Evolutionary conservation across 139 green algal species (phyloP).

Genomic region (Raphidocelis subcapitata): DNA sequence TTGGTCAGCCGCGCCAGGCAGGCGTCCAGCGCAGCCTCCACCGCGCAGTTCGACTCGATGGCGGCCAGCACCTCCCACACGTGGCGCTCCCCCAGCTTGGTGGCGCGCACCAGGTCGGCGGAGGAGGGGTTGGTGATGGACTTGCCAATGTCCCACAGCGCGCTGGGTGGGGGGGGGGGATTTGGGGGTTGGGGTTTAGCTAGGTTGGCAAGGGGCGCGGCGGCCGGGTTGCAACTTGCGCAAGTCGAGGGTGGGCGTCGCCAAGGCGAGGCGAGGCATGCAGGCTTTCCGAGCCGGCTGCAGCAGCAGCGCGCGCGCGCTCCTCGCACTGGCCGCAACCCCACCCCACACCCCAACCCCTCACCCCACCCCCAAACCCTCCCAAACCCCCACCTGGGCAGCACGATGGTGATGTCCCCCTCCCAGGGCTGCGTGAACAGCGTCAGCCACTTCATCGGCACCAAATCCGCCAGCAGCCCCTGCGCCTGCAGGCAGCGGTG

Average conservation of each 20-base stretch:
- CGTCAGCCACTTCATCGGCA: slow-evolving; percentile 61
- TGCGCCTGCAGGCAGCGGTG: slow-evolving; percentile 82
- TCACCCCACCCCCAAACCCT: neutral
- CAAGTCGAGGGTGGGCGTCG: too few relatives aligned
- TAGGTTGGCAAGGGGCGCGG: too few relatives aligned
- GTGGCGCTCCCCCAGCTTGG: slow-evolving; percentile 68
- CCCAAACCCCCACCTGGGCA: slow-evolving; percentile 39
- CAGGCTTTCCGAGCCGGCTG: too few relatives aligned
- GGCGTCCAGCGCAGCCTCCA: slow-evolving; percentile 86
- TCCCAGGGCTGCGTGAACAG: slow-evolving; percentile 90
- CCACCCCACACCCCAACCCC: too few relatives aligned
- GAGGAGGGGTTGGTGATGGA: slow-evolving; percentile 75
- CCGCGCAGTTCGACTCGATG: slow-evolving; percentile 89
- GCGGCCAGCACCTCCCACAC: slow-evolving; percentile 87
- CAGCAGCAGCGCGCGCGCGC: too few relatives aligned
- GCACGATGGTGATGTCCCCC: slow-evolving; percentile 90
- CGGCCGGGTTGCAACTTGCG: too few relatives aligned
- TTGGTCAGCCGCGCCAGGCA: slow-evolving; percentile 68
- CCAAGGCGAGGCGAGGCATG: too few relatives aligned
- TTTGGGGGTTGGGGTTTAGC: too few relatives aligned
- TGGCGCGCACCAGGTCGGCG: slow-evolving; percentile 44
- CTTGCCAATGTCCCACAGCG: slow-evolving; percentile 67
- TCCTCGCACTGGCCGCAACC: too few relatives aligned
- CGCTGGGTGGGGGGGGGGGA: neutral
- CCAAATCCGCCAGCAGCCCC: slow-evolving; percentile 70